Percentiles rank a stretch among this genome's conserved stretches.
phyloP scores from a whole-genome alignment of 352 stramenopile species.

The Sclerospora graminicola region DNA sequence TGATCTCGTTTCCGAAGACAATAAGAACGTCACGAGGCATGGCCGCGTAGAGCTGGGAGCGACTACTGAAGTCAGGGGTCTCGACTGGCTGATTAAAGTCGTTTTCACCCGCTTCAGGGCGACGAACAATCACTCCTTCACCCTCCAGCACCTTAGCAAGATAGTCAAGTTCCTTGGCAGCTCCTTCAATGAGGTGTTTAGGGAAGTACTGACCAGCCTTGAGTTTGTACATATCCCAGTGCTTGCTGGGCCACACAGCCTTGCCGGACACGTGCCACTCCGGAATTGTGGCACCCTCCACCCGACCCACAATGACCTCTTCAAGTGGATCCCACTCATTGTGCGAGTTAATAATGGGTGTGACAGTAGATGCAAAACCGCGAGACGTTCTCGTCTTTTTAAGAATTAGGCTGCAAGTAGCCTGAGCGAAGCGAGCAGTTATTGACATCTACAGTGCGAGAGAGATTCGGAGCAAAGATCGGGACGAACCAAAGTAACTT shows the following conservation, averaged over 20 bases:
- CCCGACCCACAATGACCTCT: constrained; percentile 84
- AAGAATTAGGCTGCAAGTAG: too few relatives aligned
- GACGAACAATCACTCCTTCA: constrained; percentile 77
- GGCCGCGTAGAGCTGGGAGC: constrained; percentile 76
- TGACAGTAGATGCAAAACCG: constrained; percentile 5
- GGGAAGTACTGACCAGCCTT: constrained; percentile 73
- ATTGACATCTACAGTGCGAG: too few relatives aligned
- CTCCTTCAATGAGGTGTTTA: constrained; percentile 58
- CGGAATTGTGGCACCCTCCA: constrained; percentile 85
- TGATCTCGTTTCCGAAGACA: constrained; percentile 85
- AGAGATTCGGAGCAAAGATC: too few relatives aligned
- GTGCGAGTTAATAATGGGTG: constrained; percentile 82
- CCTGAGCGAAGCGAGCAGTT: too few relatives aligned
- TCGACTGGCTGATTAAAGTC: constrained; percentile 69
- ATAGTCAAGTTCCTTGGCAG: constrained; percentile 79
- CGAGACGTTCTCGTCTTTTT: not conserved
- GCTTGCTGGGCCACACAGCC: constrained; percentile 81
- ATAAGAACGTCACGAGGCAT: constrained; percentile 87
- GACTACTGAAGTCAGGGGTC: constrained; percentile 81
- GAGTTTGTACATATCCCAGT: constrained; percentile 88
- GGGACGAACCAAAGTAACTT: too few relatives aligned
- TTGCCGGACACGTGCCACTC: constrained; percentile 87
- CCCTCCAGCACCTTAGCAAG: constrained; percentile 73
- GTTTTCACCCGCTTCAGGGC: constrained; percentile 48
- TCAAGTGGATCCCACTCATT: constrained; percentile 88